A percentile compares a stretch with the other conserved stretches of the same genome.
phyloP scores from a whole-genome alignment of 2,329 filamentous ascomycete species.

The Hypoxylon sp. region DNA sequence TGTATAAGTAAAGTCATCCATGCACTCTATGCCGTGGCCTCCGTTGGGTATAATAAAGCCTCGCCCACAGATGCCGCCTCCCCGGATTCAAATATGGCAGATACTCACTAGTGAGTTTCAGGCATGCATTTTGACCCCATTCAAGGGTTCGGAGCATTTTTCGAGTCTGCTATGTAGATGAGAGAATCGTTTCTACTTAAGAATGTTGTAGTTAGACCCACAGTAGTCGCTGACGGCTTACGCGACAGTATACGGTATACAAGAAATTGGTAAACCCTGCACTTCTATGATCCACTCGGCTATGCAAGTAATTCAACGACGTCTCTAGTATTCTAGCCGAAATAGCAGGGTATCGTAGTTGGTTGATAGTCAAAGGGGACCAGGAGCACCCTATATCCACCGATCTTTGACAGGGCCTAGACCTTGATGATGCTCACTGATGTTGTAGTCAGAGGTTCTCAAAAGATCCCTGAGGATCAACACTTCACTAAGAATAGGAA shows the following conservation, averaged over 20 bases:
- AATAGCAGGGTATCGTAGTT: background rate
- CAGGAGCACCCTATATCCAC: background rate
- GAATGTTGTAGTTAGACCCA: slow-evolving; percentile 3
- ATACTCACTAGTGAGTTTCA: slow-evolving; percentile 1
- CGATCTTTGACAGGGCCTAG: background rate
- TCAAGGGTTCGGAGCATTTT: slow-evolving; percentile 1
- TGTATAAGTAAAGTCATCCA: background rate
- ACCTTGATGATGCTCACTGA: background rate
- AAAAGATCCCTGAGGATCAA: background rate
- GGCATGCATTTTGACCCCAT: background rate
- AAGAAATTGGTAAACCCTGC: background rate
- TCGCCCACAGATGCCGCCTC: background rate
- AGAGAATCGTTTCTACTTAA: slow-evolving; percentile 6
- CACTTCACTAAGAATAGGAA: slow-evolving; percentile 1
- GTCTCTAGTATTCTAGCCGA: background rate
- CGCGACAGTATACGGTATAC: background rate
- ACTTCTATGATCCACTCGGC: slow-evolving; percentile 1
- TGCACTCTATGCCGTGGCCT: background rate
- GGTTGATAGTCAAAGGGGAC: background rate
- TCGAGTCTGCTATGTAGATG: slow-evolving; percentile 9
- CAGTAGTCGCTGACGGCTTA: background rate
- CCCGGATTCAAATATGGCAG: background rate
- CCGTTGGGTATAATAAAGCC: background rate
- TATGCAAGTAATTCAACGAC: slow-evolving; percentile 7
- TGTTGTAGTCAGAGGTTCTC: background rate